These are phyloP conservation scores for Coemansia asiatica DNA, from an alignment of 192 early-diverging fungal genomes.

Conservation along the genomic window DNA sequence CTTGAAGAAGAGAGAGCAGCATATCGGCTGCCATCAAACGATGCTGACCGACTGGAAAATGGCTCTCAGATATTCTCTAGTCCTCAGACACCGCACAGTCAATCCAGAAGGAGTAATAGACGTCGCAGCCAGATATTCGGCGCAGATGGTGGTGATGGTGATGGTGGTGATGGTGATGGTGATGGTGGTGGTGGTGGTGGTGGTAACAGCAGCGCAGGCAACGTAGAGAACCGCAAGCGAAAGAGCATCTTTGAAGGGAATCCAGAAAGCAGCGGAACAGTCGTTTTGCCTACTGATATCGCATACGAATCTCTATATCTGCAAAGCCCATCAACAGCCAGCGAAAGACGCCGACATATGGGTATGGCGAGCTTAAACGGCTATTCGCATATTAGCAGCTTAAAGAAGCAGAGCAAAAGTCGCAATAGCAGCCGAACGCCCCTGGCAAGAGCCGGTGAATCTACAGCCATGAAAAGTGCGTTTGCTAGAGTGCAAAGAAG, in stretches of 20 bases:
- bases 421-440: background rate
- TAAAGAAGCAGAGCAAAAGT: background rate
- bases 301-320: conserved; percentile 8
- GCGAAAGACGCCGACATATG: background rate
- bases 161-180: background rate
- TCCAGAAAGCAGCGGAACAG: background rate
- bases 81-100: background rate
- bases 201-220: background rate
- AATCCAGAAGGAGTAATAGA: background rate
- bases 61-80: background rate
- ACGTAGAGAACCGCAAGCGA: conserved; percentile 14
- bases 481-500: conserved; percentile 41
- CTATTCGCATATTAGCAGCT: background rate
- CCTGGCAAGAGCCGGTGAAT: background rate
- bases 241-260: conserved; percentile 21
- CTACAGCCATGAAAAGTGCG: conserved; percentile 32
- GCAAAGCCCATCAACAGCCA: conserved; percentile 21
- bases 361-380: background rate
- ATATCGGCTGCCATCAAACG: background rate
- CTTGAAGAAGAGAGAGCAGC: conserved; percentile 18
- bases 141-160: background rate
- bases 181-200: background rate
- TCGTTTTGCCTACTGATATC: background rate
- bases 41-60: conserved; percentile 12
- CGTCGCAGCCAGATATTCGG: background rate